A percentile compares a stretch with the other conserved stretches of the same genome.
Conservation (phyloP, 179 eudicot genomes). For the Patellifolia procumbens region DNA sequence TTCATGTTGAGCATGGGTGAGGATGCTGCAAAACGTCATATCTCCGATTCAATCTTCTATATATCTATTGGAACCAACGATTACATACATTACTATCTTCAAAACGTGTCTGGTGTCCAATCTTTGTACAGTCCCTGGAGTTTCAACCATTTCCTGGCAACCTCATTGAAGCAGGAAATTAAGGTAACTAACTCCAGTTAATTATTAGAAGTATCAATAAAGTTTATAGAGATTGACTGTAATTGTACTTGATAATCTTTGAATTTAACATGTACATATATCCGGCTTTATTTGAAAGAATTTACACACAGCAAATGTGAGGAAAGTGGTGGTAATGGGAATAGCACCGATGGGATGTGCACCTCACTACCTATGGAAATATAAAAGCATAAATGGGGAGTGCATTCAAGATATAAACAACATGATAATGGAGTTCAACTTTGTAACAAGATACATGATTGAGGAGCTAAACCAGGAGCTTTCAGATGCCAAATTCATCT, state of each 20-base stretch:
- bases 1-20: conserved; percentile 68
- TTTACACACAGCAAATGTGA: conserved; percentile 51
- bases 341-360: conserved; percentile 89
- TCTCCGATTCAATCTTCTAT: conserved; percentile 71
- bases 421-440: conserved; percentile 84
- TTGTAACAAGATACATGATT: conserved; percentile 61
- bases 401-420: conserved; percentile 70
- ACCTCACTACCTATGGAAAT: conserved; percentile 75
- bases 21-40: conserved; percentile 49
- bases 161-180: conserved; percentile 59
- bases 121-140: conserved; percentile 65
- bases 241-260: neutral
- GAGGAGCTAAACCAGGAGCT: conserved; percentile 60
- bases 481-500: conserved; percentile 50
- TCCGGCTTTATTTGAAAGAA: conserved; percentile 37
- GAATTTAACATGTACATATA: neutral
- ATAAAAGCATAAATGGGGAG: conserved; percentile 59
- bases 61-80: conserved; percentile 87
- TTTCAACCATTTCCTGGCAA: conserved; percentile 66
- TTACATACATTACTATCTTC: conserved; percentile 89
- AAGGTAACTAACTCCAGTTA: conserved; percentile 39
- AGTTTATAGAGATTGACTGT: neutral
- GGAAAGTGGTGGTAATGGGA: conserved; percentile 82
- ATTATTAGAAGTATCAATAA: neutral
- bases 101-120: conserved; percentile 69